Percentiles rank a stretch among this genome's conserved stretches.
Evolutionary conservation across 257 asterid genomes (phyloP).

Genomic region (Cruciata laevipes): DNA sequence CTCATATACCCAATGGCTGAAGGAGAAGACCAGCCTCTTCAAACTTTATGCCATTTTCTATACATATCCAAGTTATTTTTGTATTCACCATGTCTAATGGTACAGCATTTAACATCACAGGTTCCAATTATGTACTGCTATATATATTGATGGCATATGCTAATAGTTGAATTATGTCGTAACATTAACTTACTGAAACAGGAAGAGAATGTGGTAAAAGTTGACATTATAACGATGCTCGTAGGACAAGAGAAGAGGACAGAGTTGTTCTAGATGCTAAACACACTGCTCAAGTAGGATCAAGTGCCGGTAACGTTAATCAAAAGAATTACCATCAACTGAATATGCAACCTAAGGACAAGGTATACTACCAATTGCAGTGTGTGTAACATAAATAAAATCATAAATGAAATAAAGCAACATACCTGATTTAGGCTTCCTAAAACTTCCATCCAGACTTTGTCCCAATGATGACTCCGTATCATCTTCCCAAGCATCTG

Average conservation of each 20-base stretch:
- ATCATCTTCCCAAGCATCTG: conserved; percentile 49
- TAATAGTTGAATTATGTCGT: not conserved
- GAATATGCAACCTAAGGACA: not conserved
- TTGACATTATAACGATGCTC: not conserved
- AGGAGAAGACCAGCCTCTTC: too few relatives aligned
- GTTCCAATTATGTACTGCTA: not conserved
- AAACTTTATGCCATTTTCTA: not conserved
- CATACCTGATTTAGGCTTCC: conserved; percentile 55
- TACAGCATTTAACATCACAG: not conserved
- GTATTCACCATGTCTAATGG: not conserved
- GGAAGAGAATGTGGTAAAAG: not conserved
- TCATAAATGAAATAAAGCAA: conserved; percentile 2
- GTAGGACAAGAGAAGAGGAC: not conserved
- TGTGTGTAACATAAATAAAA: not conserved
- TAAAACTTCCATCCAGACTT: conserved; percentile 61
- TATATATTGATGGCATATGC: not conserved
- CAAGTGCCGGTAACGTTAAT: not conserved
- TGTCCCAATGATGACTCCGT: conserved; percentile 54
- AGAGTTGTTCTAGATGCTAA: not conserved
- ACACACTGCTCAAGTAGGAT: not conserved
- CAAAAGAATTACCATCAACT: not conserved
- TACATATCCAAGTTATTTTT: not conserved
- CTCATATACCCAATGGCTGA: too few relatives aligned
- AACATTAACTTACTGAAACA: not conserved
- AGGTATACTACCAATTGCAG: not conserved